Base-by-base conservation (phyloP, 345 rosid genomes). In the Adansonia digitata region DNA sequence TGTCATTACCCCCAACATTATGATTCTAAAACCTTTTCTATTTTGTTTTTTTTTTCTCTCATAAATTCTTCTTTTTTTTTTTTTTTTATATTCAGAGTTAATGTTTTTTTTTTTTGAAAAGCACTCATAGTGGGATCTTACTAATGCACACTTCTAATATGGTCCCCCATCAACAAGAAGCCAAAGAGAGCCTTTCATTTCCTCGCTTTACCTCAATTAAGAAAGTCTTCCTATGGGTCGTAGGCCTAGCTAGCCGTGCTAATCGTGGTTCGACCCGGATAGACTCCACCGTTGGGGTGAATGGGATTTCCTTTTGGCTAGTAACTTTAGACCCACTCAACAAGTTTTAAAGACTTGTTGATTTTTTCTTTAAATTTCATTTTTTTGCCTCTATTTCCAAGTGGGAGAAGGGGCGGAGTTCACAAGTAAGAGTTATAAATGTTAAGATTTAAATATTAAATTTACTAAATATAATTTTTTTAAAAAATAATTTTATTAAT, bases 101-200 rank as follows among this genome's bases (percentile, higher is more conserved):
- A 22, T n/a, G n/a, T n/a, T n/a, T n/a, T n/a, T n/a, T n/a, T n/a
- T n/a, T 79, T 55, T 62, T 20, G 18, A 76, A 76, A 71, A 68
- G 74, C 61, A 71, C 27, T 76, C n/a, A 9, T 65, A 77, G 85
- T 83, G 88, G 86, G 77, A 83, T 79, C 76, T 75, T 48, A 57
- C 78, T 71, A 70, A 77, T 63, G 75, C 78, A 78, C 82, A 75
- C 73, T 14, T 57, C 34, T 60, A 53, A 29, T 69, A 57, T 31
- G 79, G 64, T 51, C 57, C 81, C 81, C 78, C 79, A 78, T 78
- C 82, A 74, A 78, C 74, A 69, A 75, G 63, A 55, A 46, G 77
- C 63, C 77, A 62, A 80, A 70, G 65, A 56, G 22, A 70, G 75
- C 81, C 84, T 46, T 78, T 71, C 79, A 61, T 56, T 74, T 48